Base-by-base conservation (phyloP, 306 rosid genomes). In the Medicago ruthenica region DNA sequence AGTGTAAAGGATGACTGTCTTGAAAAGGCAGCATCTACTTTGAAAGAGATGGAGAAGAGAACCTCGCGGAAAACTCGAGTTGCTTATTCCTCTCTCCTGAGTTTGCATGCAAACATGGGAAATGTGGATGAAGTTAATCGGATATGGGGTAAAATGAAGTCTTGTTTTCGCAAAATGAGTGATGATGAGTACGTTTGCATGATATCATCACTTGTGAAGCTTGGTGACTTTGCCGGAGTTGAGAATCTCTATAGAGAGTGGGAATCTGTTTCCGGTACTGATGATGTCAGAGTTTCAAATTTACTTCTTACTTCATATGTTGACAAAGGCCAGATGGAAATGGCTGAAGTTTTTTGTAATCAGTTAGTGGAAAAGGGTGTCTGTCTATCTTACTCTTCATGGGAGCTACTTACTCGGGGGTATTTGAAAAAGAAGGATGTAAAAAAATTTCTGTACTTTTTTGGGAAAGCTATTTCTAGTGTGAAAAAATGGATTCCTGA, bases 361-460 rank as follows among this genome's bases (percentile, higher is more conserved):
- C 83, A 69, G 58, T 81, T 90, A 73, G 84, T 79, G 73, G 50
- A 79, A 74, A 87, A 88, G 71, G 91, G 92, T 47, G 60, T 84
- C 47, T 21, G 20, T 55, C 88, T 92, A 59, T 78, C 80, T 81
- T 92, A 90, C 92, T 85, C 96, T 18, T 88, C 99, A 9, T 95
- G 88, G 92, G 97, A 95, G 88, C 88, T 92, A 60, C 88, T 95
- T 67, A 83, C 97, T 14, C 83, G 88, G 91, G 92, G 91, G n/a
- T 89, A 83, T 85, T 72, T 89, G 84, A 84, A 86, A 75, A 82
- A 61, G 85, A 76, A 86, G 58, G 76, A 80, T 65, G 88, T 81
- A 21, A 87, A 79, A 9, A 90, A 85, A 13, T 89, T 78, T 74
- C 80, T 95, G 15, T 71, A 84, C 39, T 84, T 81, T 85, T 90